These are phyloP conservation scores for Pyrenochaeta sp. DNA, from an alignment of 2,329 filamentous ascomycete genomes.

Conservation along the genomic window DNA sequence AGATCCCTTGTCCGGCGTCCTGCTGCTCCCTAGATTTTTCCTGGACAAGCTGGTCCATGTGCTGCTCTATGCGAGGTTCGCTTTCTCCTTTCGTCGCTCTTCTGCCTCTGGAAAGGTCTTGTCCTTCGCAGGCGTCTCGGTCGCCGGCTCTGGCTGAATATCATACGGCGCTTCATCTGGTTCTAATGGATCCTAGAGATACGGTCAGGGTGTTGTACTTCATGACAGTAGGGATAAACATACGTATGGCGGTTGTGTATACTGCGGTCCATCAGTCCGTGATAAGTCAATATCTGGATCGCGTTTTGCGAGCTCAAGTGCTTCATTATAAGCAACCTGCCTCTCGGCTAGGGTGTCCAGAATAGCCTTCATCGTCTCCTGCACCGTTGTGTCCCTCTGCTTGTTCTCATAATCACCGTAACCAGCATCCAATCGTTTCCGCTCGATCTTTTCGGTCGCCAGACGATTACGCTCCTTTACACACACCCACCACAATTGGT, in stretches of 20 bases:
- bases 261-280: slow-evolving; percentile 34
- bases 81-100: slow-evolving; percentile 22
- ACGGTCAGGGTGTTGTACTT: slow-evolving; percentile 12
- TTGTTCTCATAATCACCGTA: slow-evolving; percentile 76
- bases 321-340: slow-evolving; percentile 87
- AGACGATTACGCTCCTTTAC: slow-evolving; percentile 90
- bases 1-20: too few species aligned
- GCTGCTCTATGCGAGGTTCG: slow-evolving; percentile 16
- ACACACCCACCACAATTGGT: slow-evolving; percentile 93
- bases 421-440: slow-evolving; percentile 71
- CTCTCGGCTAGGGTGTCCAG: slow-evolving; percentile 87
- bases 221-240: neutral
- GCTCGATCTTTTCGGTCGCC: slow-evolving; percentile 77
- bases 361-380: slow-evolving; percentile 80
- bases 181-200: slow-evolving; percentile 27
- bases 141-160: slow-evolving; percentile 3
- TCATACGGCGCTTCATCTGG: slow-evolving; percentile 18
- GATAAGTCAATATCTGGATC: slow-evolving; percentile 57
- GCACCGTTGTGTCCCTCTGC: slow-evolving; percentile 72
- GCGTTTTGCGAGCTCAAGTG: slow-evolving; percentile 65
- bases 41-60: neutral
- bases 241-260: slow-evolving; percentile 36
- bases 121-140: slow-evolving; percentile 4
- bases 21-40: too few species aligned
- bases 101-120: slow-evolving; percentile 2